A percentile compares a stretch with the other conserved stretches of the same genome.
These are phyloP conservation scores for Beta macrorhiza DNA, from an alignment of 179 eudicot species.

Conservation along the genomic window DNA sequence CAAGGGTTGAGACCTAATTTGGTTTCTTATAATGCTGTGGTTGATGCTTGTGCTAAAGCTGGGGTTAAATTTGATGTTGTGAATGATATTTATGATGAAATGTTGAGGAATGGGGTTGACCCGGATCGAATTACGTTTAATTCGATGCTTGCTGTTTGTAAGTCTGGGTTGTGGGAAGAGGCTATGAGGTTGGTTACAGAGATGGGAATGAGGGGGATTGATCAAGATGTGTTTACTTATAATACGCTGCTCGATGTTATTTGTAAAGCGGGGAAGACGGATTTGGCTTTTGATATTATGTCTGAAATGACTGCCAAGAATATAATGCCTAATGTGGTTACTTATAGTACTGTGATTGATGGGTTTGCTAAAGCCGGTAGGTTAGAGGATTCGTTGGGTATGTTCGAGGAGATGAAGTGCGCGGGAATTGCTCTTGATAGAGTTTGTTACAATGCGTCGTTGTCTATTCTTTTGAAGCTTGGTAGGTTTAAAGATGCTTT, in stretches of 20 bases:
- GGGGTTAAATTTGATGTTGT: constrained; percentile 67
- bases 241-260: constrained; percentile 84
- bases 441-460: constrained; percentile 72
- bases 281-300: constrained; percentile 73
- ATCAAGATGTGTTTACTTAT: constrained; percentile 86
- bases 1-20: constrained; percentile 82
- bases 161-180: constrained; percentile 79
- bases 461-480: constrained; percentile 79
- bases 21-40: constrained; percentile 84
- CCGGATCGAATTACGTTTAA: constrained; percentile 90
- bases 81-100: constrained; percentile 57
- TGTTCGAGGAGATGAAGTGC: constrained; percentile 78
- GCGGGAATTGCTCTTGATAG: constrained; percentile 66
- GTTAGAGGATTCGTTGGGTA: constrained; percentile 65
- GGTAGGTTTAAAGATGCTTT: constrained; percentile 84
- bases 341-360: constrained; percentile 89
- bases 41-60: constrained; percentile 94
- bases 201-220: constrained; percentile 74
- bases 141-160: constrained; percentile 85
- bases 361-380: constrained; percentile 85
- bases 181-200: constrained; percentile 67
- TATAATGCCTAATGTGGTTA: constrained; percentile 80
- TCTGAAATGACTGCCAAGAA: constrained; percentile 70
- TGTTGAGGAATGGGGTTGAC: constrained; percentile 56
- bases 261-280: constrained; percentile 75